Base-by-base conservation (phyloP, 805 yeast species). In the Yarrowia alimentaria region DNA sequence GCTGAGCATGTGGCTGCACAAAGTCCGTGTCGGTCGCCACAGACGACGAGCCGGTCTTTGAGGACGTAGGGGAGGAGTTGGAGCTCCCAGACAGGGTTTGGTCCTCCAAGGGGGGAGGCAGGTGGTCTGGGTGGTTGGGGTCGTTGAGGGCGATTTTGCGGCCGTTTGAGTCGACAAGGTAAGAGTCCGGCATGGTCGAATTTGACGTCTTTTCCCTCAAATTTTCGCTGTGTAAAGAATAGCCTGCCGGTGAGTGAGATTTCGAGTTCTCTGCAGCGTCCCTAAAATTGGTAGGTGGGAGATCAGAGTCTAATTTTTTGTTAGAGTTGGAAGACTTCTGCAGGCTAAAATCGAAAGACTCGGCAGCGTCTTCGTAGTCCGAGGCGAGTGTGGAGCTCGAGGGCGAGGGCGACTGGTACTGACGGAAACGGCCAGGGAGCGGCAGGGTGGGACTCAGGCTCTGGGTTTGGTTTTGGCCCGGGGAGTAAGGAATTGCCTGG, bases 301-400 rank as follows among this genome's bases (percentile, higher is more conserved):
- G 43, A 37, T 37, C 43, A 24, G 43, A 37, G 30, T 37, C 43
- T 37, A 37, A 35, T 11, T 35, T 37, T 37, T 37, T 37, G 43
- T 37, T 37, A 37, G 43, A 24, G 43, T 37, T 37, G 43, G 22
- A 10, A 25, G 30, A 29, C 18, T 37, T 37, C 30, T 24, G 43
- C 17, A 37, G 43, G 43, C 25, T 24, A 29, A 37, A 21, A 29
- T 42, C 40, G 25, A 28, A 42, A 14, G 34, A 30, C 38, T 28
- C 40, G 43, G 40, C 26, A 19, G 40, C 49, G 49, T 42, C 40
- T 16, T 42, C 19, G 34, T 42, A 28, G 49, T 42, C 43, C 43
- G 43, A 45, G 30, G 43, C 51, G 29, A 30, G 45, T 11, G 43
- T n/a, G 18, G 29, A 22, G 12, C 45, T 26, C 4, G 51, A 45